Percentiles rank a stretch among this genome's conserved stretches.
These are phyloP conservation scores for Earliella scabrosa DNA, from an alignment of 1,284 basidiomycete species.

Conservation along the genomic window DNA sequence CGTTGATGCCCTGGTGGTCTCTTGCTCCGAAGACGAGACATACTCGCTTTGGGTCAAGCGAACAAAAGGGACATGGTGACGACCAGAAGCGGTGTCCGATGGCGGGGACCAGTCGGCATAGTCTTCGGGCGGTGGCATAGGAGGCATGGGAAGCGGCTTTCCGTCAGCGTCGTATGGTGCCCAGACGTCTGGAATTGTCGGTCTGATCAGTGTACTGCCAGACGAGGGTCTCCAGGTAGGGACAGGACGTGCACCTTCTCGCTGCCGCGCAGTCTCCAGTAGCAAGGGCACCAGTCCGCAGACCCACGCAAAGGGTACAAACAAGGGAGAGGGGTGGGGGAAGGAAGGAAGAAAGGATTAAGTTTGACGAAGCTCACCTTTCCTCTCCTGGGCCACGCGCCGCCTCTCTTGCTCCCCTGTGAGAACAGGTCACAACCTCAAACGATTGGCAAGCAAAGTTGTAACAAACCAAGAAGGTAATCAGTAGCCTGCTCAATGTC, in stretches of 20 bases:
- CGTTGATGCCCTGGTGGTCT: slow-evolving; percentile 16
- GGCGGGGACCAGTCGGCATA: slow-evolving; percentile 25
- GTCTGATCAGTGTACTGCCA: slow-evolving; percentile 16
- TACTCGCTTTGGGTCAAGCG: slow-evolving; percentile 27
- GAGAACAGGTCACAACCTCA: neutral
- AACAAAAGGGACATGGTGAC: slow-evolving; percentile 34
- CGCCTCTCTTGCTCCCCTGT: slow-evolving; percentile 66
- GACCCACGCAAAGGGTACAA: slow-evolving; percentile 17
- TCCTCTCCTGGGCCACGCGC: slow-evolving; percentile 65
- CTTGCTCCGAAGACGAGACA: slow-evolving; percentile 21
- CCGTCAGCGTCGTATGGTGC: slow-evolving; percentile 15
- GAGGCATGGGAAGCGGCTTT: slow-evolving; percentile 32
- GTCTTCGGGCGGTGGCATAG: slow-evolving; percentile 32
- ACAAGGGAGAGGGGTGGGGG: slow-evolving; percentile 14
- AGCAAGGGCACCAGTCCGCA: slow-evolving; percentile 20
- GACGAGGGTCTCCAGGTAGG: slow-evolving; percentile 11
- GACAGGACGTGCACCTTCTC: slow-evolving; percentile 39
- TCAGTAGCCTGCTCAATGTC: slow-evolving; percentile 80
- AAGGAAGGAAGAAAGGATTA: slow-evolving; percentile 28
- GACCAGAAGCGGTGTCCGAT: slow-evolving; percentile 22
- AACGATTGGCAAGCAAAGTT: neutral
- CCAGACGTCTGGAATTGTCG: slow-evolving; percentile 16
- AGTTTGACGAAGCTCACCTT: slow-evolving; percentile 69
- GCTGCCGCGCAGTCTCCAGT: slow-evolving; percentile 25
- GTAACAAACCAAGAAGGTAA: slow-evolving; percentile 74